phyloP scores from a whole-genome alignment of 345 rosid genomes.

The Syzygium jambos region DNA sequence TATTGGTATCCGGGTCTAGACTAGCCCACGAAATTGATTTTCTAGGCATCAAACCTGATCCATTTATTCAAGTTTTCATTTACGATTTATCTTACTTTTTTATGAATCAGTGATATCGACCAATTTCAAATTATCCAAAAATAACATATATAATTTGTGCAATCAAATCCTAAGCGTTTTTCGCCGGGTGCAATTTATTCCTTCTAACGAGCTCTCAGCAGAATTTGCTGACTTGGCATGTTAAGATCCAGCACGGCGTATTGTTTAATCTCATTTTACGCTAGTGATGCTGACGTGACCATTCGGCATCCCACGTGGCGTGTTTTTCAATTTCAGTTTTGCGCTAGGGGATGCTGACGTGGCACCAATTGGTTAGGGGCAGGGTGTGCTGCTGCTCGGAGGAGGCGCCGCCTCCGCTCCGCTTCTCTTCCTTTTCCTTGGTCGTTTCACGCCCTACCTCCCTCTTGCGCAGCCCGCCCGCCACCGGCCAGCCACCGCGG shows the following conservation, averaged over 20 bases:
- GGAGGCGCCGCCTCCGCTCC: too few species aligned
- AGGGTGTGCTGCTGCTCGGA: too few species aligned
- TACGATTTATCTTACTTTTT: background rate
- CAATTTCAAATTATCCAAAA: background rate
- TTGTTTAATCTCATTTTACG: background rate
- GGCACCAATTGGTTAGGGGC: too few species aligned
- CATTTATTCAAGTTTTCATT: background rate
- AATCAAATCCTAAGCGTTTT: background rate
- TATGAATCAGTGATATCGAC: background rate
- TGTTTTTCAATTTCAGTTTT: background rate
- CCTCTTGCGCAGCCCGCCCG: too few species aligned
- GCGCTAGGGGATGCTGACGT: background rate
- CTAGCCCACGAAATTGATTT: background rate
- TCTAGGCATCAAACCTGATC: background rate
- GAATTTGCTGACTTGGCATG: background rate
- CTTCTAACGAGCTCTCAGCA: background rate
- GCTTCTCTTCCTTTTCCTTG: too few species aligned
- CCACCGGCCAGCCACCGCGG: too few species aligned
- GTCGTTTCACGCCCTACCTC: too few species aligned
- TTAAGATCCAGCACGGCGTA: rapidly evolving
- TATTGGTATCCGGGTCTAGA: background rate
- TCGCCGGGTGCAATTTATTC: background rate
- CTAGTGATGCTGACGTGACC: rapidly evolving
- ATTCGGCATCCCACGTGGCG: background rate
- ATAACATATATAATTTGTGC: background rate